Evolutionary conservation across 306 rosid genomes (phyloP).

Genomic region (Medicago arabica): DNA sequence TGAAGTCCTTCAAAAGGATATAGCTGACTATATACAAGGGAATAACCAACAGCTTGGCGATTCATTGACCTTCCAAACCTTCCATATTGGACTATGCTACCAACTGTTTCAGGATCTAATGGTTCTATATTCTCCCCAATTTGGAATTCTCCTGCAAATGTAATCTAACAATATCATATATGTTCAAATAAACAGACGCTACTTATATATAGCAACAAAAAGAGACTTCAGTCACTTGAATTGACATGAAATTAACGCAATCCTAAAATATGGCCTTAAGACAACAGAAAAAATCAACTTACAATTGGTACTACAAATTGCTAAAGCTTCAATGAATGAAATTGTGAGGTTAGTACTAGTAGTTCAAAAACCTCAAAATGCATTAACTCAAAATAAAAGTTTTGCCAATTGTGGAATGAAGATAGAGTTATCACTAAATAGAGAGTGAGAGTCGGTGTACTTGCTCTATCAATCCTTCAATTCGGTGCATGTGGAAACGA

Average conservation of each 20-base stretch:
- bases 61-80: constrained; percentile 46
- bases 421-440: background rate
- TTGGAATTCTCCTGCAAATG: constrained; percentile 75
- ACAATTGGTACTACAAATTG: too few species aligned
- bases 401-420: constrained; percentile 8
- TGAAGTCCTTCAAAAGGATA: constrained; percentile 89
- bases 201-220: background rate
- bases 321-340: background rate
- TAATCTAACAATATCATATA: constrained; percentile 27
- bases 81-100: constrained; percentile 74
- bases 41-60: constrained; percentile 58
- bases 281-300: too few species aligned
- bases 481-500: background rate
- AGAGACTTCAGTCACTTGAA: constrained; percentile 14
- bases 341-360: background rate
- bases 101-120: constrained; percentile 64
- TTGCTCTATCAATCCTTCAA: constrained; percentile 13
- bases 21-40: constrained; percentile 80
- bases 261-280: too few species aligned
- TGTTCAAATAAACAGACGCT: background rate
- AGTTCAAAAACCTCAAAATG: background rate
- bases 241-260: constrained; percentile 4
- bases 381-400: background rate
- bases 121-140: constrained; percentile 71
- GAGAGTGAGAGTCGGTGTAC: background rate